Evolutionary conservation across 163 green algal species (phyloP).

Genomic region (Chlorella variabilis): DNA sequence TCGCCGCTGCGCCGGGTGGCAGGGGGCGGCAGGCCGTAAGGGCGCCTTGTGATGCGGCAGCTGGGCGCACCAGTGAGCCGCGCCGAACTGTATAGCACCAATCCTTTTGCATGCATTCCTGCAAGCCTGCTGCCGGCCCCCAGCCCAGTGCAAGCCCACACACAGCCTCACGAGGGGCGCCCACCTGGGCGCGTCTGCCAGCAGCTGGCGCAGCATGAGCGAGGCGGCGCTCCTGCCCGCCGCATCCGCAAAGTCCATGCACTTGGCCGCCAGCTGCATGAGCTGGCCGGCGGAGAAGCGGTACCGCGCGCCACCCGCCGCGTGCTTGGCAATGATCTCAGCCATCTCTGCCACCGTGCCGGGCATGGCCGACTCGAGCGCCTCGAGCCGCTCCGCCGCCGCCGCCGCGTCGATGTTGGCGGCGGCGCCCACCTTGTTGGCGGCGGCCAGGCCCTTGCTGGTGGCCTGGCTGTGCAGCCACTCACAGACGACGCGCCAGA

Average conservation of each 20-base stretch:
- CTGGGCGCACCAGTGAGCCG: too few species aligned
- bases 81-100: too few species aligned
- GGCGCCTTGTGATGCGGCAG: too few species aligned
- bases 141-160: too few species aligned
- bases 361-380: slow-evolving; percentile 60
- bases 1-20: neutral
- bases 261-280: slow-evolving; percentile 45
- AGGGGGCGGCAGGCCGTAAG: too few species aligned
- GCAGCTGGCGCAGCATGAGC: slow-evolving; percentile 39
- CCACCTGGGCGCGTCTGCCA: slow-evolving; percentile 26
- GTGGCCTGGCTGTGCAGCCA: slow-evolving; percentile 40
- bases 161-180: too few species aligned
- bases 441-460: slow-evolving; percentile 45
- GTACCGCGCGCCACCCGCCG: slow-evolving; percentile 19
- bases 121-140: too few species aligned
- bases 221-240: slow-evolving; percentile 24
- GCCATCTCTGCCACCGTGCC: slow-evolving; percentile 45
- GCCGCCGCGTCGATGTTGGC: slow-evolving; percentile 52
- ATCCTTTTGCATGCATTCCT: too few species aligned
- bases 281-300: slow-evolving; percentile 58
- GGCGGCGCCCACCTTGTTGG: slow-evolving; percentile 36
- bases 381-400: slow-evolving; percentile 48
- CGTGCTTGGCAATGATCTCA: slow-evolving; percentile 43
- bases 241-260: slow-evolving; percentile 59
- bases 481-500: slow-evolving; percentile 58